These are phyloP conservation scores for Bretziella fagacearum DNA, from an alignment of 2,329 filamentous ascomycete genomes.

Conservation along the genomic window DNA sequence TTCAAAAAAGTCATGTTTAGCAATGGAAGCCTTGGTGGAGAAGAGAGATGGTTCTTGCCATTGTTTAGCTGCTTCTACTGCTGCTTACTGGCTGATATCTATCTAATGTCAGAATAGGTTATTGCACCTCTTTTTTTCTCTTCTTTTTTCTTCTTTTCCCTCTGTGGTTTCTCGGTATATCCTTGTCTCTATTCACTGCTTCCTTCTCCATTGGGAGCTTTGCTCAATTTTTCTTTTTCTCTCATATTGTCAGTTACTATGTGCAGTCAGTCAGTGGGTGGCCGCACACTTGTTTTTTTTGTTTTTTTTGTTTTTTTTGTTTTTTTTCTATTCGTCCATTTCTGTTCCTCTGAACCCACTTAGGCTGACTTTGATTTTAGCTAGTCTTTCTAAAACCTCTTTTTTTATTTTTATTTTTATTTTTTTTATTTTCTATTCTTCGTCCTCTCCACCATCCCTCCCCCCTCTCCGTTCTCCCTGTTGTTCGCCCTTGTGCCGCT, in stretches of 20 bases:
- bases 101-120: too few relatives aligned
- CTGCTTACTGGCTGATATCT: too few relatives aligned
- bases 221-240: not conserved
- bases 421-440: conserved; percentile 36
- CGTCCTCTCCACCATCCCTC: conserved; percentile 23
- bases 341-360: too few relatives aligned
- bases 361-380: too few relatives aligned
- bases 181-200: not conserved
- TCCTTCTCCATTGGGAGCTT: not conserved
- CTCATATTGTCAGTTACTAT: conserved; percentile 26
- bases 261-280: conserved; percentile 17
- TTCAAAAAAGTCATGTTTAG: too few relatives aligned
- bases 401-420: conserved; percentile 25
- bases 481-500: not conserved
- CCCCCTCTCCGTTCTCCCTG: conserved; percentile 1
- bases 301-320: conserved; percentile 21
- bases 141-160: not conserved
- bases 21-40: too few relatives aligned
- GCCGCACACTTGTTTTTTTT: conserved; percentile 26
- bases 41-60: too few relatives aligned
- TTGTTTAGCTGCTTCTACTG: too few relatives aligned
- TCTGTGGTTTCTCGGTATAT: not conserved
- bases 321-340: conserved; percentile 19
- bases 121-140: too few relatives aligned
- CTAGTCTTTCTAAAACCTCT: too few relatives aligned